Percentiles rank a stretch among this genome's conserved stretches.
These are phyloP conservation scores for Naegleria fowleri DNA, from an alignment of 208 protist species.

Conservation along the genomic window DNA sequence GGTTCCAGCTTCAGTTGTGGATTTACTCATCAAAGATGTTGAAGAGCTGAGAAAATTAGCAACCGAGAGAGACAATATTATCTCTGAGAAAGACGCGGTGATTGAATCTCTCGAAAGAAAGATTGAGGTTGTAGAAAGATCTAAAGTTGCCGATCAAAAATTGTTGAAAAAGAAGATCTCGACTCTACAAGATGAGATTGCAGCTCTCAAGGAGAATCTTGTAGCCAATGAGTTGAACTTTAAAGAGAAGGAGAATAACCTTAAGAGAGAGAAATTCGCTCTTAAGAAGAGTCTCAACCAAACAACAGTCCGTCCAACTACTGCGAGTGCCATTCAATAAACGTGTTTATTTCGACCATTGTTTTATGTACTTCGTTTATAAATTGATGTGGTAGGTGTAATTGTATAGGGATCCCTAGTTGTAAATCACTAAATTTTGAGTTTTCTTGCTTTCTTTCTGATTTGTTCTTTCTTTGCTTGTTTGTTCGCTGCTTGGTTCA, in stretches of 20 bases:
- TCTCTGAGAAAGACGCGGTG: neutral
- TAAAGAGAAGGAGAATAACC: neutral
- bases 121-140: conserved; percentile 7
- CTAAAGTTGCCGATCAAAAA: neutral
- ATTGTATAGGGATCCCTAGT: too few species aligned
- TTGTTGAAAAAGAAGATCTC: neutral
- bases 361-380: too few species aligned
- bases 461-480: neutral
- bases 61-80: neutral
- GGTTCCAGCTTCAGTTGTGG: neutral
- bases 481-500: neutral
- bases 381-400: too few species aligned
- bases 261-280: neutral
- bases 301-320: neutral
- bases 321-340: neutral
- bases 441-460: neutral
- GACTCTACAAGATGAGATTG: neutral
- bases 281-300: neutral
- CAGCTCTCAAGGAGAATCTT: neutral
- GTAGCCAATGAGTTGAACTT: neutral
- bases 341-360: too few species aligned
- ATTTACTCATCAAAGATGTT: neutral
- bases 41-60: neutral
- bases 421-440: too few species aligned
- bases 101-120: conserved; percentile 13